Conservation (phyloP, 176 grass and related monocot species). For the Rhynchospora pubera region DNA sequence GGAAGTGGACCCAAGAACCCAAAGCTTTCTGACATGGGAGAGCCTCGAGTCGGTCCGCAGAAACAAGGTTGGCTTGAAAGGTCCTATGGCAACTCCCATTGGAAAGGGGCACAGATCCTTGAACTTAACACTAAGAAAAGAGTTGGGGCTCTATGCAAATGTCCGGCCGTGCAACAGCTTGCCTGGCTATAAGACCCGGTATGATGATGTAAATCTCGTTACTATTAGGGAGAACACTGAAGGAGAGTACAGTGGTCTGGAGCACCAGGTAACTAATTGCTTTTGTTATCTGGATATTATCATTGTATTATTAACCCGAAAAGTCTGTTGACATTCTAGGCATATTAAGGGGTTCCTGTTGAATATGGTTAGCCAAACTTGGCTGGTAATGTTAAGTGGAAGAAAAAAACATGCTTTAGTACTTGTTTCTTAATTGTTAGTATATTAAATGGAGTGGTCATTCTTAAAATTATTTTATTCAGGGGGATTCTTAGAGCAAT, state of each 20-base stretch:
- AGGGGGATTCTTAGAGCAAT: background rate
- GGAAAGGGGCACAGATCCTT: constrained; percentile 95
- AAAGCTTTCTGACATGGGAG: constrained; percentile 98
- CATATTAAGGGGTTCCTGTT: background rate
- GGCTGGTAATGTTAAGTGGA: background rate
- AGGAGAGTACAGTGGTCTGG: constrained; percentile 97
- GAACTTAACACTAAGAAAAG: constrained; percentile 94
- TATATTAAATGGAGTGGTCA: background rate
- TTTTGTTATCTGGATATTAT: background rate
- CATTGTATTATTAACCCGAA: too few species aligned
- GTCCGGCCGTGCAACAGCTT: constrained; percentile 96
- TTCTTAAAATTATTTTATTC: background rate
- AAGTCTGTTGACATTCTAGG: background rate
- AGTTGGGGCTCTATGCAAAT: constrained; percentile 87
- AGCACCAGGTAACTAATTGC: constrained; percentile 65
- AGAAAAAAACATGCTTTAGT: background rate
- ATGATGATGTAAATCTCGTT: constrained; percentile 92
- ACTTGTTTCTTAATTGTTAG: background rate
- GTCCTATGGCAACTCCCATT: constrained; percentile 98
- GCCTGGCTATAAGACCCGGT: constrained; percentile 86
- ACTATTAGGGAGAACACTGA: constrained; percentile 98
- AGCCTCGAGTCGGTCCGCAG: constrained; percentile 81
- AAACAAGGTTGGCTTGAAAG: constrained; percentile 94
- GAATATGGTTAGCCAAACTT: background rate
- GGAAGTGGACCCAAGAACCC: constrained; percentile 84